These are phyloP conservation scores for Phytopythium kandeliae DNA, from an alignment of 352 stramenopile genomes.

Conservation along the genomic window DNA sequence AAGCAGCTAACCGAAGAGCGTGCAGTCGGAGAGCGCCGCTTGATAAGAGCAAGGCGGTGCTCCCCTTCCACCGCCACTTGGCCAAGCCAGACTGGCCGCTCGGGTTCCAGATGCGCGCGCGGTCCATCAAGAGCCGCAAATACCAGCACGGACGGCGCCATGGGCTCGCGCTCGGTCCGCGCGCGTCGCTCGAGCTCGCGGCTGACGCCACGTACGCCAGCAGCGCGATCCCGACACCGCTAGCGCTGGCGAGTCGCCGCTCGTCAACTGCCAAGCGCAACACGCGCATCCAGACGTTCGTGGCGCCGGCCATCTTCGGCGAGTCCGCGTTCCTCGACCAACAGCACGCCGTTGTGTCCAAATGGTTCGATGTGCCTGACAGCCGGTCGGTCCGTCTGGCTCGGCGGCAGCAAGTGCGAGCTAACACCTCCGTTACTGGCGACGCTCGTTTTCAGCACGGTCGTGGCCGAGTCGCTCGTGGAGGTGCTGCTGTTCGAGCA, in stretches of 20 bases:
- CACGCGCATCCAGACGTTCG: slow-evolving; percentile 34
- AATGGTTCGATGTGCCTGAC: slow-evolving; percentile 25
- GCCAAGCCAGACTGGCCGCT: slow-evolving; percentile 59
- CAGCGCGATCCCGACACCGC: slow-evolving; percentile 1
- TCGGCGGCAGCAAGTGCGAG: too few species aligned
- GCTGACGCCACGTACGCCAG: slow-evolving; percentile 1
- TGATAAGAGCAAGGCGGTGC: not conserved
- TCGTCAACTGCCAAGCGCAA: slow-evolving; percentile 17
- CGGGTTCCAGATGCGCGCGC: slow-evolving; percentile 35
- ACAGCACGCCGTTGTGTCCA: slow-evolving; percentile 35
- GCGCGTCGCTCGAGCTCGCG: not conserved
- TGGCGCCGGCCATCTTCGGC: slow-evolving; percentile 53
- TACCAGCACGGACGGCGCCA: slow-evolving; percentile 40
- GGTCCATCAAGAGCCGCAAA: slow-evolving; percentile 34
- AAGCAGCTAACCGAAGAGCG: slow-evolving; percentile 6
- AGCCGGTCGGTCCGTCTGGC: too few species aligned
- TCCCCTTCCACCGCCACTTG: slow-evolving; percentile 57
- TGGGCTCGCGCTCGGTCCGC: slow-evolving; percentile 20
- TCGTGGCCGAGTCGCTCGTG: slow-evolving; percentile 63
- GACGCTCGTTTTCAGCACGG: slow-evolving; percentile 13
- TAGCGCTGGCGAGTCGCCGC: not conserved
- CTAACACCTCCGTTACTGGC: too few species aligned
- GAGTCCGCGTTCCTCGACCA: slow-evolving; percentile 54
- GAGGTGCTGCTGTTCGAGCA: slow-evolving; percentile 71
- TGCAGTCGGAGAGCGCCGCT: slow-evolving; percentile 2